phyloP scores from a whole-genome alignment of 495 filamentous ascomycete species.

The Recurvomyces mirabilis region DNA sequence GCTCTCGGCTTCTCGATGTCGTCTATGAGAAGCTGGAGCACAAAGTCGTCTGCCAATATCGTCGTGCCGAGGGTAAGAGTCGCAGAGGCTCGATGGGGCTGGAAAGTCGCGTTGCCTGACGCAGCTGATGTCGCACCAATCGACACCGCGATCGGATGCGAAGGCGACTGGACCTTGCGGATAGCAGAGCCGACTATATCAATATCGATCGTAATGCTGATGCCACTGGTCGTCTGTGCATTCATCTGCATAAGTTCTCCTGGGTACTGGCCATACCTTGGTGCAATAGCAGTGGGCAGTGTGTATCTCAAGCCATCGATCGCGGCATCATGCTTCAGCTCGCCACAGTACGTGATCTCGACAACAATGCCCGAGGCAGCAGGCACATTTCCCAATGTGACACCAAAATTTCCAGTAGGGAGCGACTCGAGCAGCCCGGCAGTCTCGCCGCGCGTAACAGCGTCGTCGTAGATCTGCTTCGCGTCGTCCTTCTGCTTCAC shows the following conservation, averaged over 20 bases:
- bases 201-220: conserved; percentile 50
- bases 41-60: conserved; percentile 41
- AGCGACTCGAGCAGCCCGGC: conserved; percentile 54
- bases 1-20: conserved; percentile 47
- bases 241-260: conserved; percentile 18
- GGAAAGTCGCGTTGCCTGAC: conserved; percentile 26
- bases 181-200: conserved; percentile 46
- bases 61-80: conserved; percentile 41
- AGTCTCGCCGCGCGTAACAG: conserved; percentile 43
- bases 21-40: conserved; percentile 46
- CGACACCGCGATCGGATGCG: conserved; percentile 53
- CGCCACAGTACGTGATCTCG: conserved; percentile 52
- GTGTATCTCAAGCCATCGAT: conserved; percentile 53
- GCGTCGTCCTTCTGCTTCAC: conserved; percentile 54
- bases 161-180: conserved; percentile 49
- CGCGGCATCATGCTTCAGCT: conserved; percentile 55
- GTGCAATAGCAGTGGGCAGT: conserved; percentile 50
- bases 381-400: conserved; percentile 53
- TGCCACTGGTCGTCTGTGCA: conserved; percentile 29
- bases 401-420: conserved; percentile 51
- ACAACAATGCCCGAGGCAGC: conserved; percentile 41
- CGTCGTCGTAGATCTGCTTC: conserved; percentile 40
- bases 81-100: conserved; percentile 47
- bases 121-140: conserved; percentile 46
- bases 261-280: conserved; percentile 47